Evolutionary conservation across 257 asterid genomes (phyloP), one percentile per base, ranked within the genome.

Genomic region (Gentiana macrophylla): DNA sequence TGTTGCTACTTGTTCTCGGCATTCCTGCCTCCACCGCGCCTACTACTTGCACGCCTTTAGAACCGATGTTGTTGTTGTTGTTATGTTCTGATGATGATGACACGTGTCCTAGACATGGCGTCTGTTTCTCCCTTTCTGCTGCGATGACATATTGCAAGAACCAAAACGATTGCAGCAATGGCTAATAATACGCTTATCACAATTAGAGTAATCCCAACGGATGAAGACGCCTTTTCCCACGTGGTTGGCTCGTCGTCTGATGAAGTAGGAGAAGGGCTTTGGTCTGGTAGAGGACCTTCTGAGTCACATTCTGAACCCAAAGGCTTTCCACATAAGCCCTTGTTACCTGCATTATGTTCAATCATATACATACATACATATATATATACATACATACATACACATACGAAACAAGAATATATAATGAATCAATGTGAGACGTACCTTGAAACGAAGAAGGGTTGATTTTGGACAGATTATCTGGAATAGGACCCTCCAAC

Each of bases 401-500:
- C 13, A 2, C 9, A 2, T 15, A 32, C 46, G 9, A 1, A 41
- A 10, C 2, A 10, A 41, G 46, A 5, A 5, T 35, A 35, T 49
- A 36, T 37, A 3, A 24, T 15, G 8, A 13, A 15, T 15, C 4
- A 60, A 36, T 15, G 3, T 7, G 35, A 35, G 10, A 6, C 56
- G 10, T 54, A 85, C 96, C 97, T 62, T 74, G 6, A 50, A 89
- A 86, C 13, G 87, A 76, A 61, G 67, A 67, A 7, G 86, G 83
- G 65, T 78, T 80, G 79, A 86, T 51, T 37, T 69, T 68, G 48
- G 61, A 43, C 10, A 89, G 62, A 56, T 65, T 47, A 3, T 61
- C 62, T 8, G 97, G 97, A 44, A 89, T 74, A 4, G 86, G 84
- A 44, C 97, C 97, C 60, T 78, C 81, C 60, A 89, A 66, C 58